Base-by-base conservation (phyloP, 768 basidiomycete genomes). In the Hypholoma fasciculare region DNA sequence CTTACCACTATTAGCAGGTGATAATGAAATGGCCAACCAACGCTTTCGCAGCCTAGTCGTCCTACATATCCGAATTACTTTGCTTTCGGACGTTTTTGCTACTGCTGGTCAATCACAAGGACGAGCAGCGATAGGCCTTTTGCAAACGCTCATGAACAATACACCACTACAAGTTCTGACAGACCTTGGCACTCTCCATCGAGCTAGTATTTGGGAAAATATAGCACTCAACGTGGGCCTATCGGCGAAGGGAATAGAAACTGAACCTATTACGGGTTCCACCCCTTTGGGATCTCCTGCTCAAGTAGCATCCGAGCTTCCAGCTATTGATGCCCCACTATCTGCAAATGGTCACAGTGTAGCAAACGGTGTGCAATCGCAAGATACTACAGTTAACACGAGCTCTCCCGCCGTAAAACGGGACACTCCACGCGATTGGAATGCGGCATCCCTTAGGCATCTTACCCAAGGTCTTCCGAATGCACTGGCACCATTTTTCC, bases 1-100 rank as follows among this genome's bases (percentile, higher is more conserved):
- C 13, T 17, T 42, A 12, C 40, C 30, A 34, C 6, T 54, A 46
- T 52, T 59, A 81, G 86, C 72, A 20, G 79, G 79, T 48, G 76
- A 84, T 17, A 72, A 78, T 46, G 69, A 73, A 11, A 71, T 76
- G 36, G 81, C 83, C 9, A 92, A 92, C 66, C 71, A 75, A 20
- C 74, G 76, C 27, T 96, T 96, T 77, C 82, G 92, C 34, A 79
- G 75, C 61, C 79, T 96, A 7, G 82, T 93, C 46, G 82, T 85
- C 16, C 75, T 96, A 27, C 86, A 94, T 62, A 87, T 92, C 42
- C 87, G 91, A 17, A 81, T 94, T 54, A 89, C 89, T 17, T 75
- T 96, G 42, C 84, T 97, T 51, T 90, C 91, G 7, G 95, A 97
- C 64, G 86, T 95, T 16, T 95, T 95, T 71, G 82, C 87, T 5